Evolutionary conservation across 371 early-diverging fungal genomes (phyloP).

Genomic region (Mortierella sp.): DNA sequence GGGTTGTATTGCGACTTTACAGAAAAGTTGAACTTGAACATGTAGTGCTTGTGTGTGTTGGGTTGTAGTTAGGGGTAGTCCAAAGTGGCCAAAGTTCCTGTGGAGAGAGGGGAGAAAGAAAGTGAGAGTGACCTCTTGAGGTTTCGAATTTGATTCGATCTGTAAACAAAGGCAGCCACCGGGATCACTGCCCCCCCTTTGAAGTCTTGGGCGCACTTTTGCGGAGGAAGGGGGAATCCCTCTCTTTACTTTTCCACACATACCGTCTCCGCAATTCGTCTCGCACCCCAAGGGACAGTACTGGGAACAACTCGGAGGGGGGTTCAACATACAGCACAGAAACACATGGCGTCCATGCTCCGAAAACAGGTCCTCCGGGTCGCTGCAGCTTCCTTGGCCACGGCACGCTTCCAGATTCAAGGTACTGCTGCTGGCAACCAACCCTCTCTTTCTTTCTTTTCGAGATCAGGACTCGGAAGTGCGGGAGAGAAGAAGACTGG

Average conservation of each 20-base stretch:
- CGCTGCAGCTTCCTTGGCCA: constrained; percentile 17
- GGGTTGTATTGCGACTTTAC: constrained; percentile 53
- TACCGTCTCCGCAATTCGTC: not conserved
- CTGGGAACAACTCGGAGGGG: not conserved
- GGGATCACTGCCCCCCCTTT: constrained; percentile 12
- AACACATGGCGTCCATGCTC: constrained; percentile 35
- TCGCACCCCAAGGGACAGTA: constrained; percentile 1
- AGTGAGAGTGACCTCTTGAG: not conserved
- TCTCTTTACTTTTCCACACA: not conserved
- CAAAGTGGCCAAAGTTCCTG: too few species aligned
- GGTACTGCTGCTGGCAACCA: constrained; percentile 12
- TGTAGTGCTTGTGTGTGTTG: not conserved
- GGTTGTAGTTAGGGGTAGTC: too few species aligned
- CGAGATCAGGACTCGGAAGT: not conserved
- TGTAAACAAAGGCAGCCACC: constrained; percentile 36
- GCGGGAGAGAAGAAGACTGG: too few species aligned
- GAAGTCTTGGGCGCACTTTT: not conserved
- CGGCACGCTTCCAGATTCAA: constrained; percentile 34
- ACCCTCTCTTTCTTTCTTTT: not conserved
- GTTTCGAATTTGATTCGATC: constrained; percentile 5
- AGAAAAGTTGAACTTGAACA: constrained; percentile 71
- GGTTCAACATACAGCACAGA: not conserved
- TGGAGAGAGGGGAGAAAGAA: too few species aligned
- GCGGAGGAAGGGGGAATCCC: not conserved
- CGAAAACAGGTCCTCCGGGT: constrained; percentile 43